These are phyloP conservation scores for Rhizopogon vulgaris DNA, from an alignment of 768 basidiomycete species.

Conservation along the genomic window DNA sequence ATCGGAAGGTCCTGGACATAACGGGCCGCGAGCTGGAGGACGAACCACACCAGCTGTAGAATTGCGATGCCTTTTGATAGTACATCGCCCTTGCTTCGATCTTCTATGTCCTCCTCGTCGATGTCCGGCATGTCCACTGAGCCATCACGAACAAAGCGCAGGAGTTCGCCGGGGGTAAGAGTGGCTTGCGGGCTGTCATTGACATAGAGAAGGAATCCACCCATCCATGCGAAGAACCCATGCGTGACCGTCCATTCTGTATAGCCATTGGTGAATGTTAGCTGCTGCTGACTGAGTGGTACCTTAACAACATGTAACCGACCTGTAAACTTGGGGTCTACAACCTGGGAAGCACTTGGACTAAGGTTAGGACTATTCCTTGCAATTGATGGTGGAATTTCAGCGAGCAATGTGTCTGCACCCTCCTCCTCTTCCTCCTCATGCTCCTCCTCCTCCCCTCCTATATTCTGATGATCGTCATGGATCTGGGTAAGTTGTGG, in stretches of 20 bases:
- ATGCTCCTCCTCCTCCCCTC: too few species aligned
- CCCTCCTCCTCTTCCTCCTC: too few species aligned
- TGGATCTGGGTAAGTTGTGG: not conserved
- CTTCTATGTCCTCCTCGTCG: slow-evolving; percentile 10
- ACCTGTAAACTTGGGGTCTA: not conserved
- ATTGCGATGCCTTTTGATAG: slow-evolving; percentile 29
- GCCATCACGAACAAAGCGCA: not conserved
- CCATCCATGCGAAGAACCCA: slow-evolving; percentile 15
- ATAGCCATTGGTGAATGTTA: not conserved
- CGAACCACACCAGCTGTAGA: slow-evolving; percentile 31
- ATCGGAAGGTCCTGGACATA: slow-evolving; percentile 17
- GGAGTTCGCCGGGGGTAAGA: not conserved
- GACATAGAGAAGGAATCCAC: slow-evolving; percentile 13
- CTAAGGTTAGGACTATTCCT: too few species aligned
- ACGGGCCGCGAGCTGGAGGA: slow-evolving; percentile 23
- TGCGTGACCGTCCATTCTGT: slow-evolving; percentile 6
- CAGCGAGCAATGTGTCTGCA: too few species aligned
- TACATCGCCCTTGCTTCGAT: slow-evolving; percentile 27
- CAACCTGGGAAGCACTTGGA: not conserved
- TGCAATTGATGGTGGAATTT: too few species aligned
- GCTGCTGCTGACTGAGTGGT: too few species aligned
- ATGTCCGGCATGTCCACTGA: slow-evolving; percentile 1
- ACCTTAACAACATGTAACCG: not conserved
- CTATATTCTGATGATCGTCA: not conserved
- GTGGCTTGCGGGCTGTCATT: not conserved